Base-by-base conservation (phyloP, 2,329 filamentous ascomycete species). In the Pleoardoris graminearum region DNA sequence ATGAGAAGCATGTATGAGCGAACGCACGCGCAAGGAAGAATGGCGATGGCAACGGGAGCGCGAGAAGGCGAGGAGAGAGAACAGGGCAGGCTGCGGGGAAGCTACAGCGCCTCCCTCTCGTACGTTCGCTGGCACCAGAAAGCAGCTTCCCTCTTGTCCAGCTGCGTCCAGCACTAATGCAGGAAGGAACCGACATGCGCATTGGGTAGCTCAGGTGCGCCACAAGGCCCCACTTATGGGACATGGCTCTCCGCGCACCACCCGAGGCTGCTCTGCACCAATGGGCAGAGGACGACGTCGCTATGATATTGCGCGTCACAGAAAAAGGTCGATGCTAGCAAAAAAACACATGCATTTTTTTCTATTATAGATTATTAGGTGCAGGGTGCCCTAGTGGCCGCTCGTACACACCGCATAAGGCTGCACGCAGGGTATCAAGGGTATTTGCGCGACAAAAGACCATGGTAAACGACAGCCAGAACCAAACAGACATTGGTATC, bases 351-450 rank as follows among this genome's bases (percentile, higher is more conserved):
- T 56, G 8, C 41, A 44, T 59, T 52, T n/a, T n/a, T n/a, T 65
- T 71, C 62, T 55, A 73, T 74, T 73, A 73, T 58, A 59, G 54
- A 73, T 73, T 74, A 74, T 71, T 70, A 68, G 61, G 63, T 67
- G 65, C 60, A 57, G 56, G 55, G 63, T 71, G 70, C 69, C 70
- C 69, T 72, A 71, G 64, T 67, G 71, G 69, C 70, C 69, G 68
- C 69, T 72, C 70, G 68, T 67, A 65, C 69, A 71, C 65, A 66
- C 67, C 70, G 67, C 63, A 71, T 67, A 71, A 73, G 71, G 69
- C 58, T 60, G 68, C 68, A 71, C 71, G 59, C 65, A 70, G 69
- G 70, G 71, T 74, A 74, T 73, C 69, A 69, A 63, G 68, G 71
- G 70, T 73, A 73, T 74, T n/a, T 71, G 53, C 64, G 69, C 70